phyloP scores from a whole-genome alignment of 805 yeast species.

The Ogataea trehalophila region DNA sequence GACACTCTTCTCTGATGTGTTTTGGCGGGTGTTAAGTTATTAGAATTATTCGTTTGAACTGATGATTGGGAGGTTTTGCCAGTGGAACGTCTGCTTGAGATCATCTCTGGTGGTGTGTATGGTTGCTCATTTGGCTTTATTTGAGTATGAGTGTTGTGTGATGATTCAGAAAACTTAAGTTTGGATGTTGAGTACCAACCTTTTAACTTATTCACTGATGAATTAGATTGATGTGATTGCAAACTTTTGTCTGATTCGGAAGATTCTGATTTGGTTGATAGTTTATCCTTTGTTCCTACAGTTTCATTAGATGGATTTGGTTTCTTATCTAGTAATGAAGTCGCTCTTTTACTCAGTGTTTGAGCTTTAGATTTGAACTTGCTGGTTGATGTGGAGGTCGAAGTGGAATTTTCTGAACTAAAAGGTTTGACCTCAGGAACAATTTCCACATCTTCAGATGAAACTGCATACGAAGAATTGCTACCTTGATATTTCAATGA shows the following conservation, averaged over 20 bases:
- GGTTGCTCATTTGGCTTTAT: slow-evolving; percentile 3
- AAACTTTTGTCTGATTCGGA: not conserved
- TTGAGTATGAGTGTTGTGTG: not conserved
- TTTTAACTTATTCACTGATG: slow-evolving; percentile 54
- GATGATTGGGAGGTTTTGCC: not conserved
- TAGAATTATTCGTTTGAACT: not conserved
- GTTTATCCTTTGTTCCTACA: too few relatives aligned
- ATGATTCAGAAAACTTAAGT: slow-evolving; percentile 13
- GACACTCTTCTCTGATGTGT: not conserved
- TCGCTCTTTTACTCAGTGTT: slow-evolving; percentile 10
- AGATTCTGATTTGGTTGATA: not conserved
- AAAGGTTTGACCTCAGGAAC: not conserved
- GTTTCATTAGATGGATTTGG: slow-evolving; percentile 12
- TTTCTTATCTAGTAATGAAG: slow-evolving; percentile 7
- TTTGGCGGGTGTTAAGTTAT: not conserved
- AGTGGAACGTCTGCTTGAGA: slow-evolving; percentile 43
- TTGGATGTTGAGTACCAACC: slow-evolving; percentile 62
- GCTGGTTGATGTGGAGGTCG: slow-evolving; percentile 1
- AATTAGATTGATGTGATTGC: not conserved
- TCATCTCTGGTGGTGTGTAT: slow-evolving; percentile 59
- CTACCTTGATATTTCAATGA: not conserved
- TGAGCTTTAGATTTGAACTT: slow-evolving; percentile 12
- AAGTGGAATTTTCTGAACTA: slow-evolving; percentile 3
- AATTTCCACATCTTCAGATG: not conserved
- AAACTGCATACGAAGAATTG: not conserved